These are phyloP conservation scores for Penicillium crystallinum DNA, from an alignment of 495 filamentous ascomycete genomes.

Conservation along the genomic window DNA sequence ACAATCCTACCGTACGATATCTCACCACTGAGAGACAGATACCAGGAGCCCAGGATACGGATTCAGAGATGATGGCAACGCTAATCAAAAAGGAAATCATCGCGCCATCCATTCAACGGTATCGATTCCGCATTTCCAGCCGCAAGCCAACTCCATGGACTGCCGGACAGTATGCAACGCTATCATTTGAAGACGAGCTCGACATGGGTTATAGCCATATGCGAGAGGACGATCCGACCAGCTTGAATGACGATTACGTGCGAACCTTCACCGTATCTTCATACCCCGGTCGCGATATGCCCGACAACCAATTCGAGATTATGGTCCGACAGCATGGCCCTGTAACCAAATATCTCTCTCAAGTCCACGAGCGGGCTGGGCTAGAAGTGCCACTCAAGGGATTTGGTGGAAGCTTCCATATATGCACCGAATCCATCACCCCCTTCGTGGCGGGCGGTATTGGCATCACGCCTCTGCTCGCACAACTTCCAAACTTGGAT, in stretches of 20 bases:
- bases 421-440: constrained; percentile 36
- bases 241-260: constrained; percentile 76
- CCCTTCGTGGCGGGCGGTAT: constrained; percentile 70
- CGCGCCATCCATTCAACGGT: constrained; percentile 59
- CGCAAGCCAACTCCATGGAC: constrained; percentile 46
- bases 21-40: constrained; percentile 44
- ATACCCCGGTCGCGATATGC: constrained; percentile 33
- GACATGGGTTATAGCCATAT: constrained; percentile 74
- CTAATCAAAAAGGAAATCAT: constrained; percentile 50
- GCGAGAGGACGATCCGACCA: constrained; percentile 69
- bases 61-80: constrained; percentile 38
- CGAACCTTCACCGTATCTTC: constrained; percentile 76
- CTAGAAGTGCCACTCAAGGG: constrained; percentile 64
- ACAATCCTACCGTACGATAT: constrained; percentile 61
- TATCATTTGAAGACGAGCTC: constrained; percentile 63
- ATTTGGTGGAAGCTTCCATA: constrained; percentile 63
- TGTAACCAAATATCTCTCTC: constrained; percentile 61
- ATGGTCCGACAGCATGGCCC: constrained; percentile 62
- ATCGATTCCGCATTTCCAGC: constrained; percentile 54
- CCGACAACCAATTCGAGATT: constrained; percentile 59
- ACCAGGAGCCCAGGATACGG: constrained; percentile 13
- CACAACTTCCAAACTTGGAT: constrained; percentile 50
- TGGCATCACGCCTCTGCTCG: constrained; percentile 73
- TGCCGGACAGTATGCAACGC: constrained; percentile 68
- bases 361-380: constrained; percentile 43